Percentiles rank a stretch among this genome's conserved stretches.
Evolutionary conservation across 345 rosid species (phyloP).

Genomic region (Melaleuca quinquenervia): DNA sequence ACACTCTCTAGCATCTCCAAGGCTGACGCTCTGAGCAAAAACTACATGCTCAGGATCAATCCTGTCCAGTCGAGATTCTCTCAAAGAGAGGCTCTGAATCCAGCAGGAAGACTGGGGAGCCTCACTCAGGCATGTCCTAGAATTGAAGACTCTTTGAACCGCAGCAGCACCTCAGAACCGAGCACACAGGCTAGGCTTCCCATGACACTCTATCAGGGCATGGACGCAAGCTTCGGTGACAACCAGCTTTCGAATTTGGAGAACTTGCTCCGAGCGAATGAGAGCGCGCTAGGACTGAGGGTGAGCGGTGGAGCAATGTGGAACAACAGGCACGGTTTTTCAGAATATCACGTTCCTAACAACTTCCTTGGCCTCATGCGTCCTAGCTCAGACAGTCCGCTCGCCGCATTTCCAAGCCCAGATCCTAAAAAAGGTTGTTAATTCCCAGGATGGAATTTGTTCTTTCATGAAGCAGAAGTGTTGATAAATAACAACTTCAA

Average conservation of each 20-base stretch:
- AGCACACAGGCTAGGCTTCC: slow-evolving; percentile 21
- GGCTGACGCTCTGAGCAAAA: slow-evolving; percentile 11
- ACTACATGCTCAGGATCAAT: slow-evolving; percentile 15
- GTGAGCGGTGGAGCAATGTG: slow-evolving; percentile 28
- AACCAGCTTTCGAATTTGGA: slow-evolving; percentile 15
- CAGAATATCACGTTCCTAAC: slow-evolving; percentile 20
- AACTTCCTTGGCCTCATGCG: slow-evolving; percentile 10
- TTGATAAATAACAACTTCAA: not conserved
- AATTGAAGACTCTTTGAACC: slow-evolving; percentile 4
- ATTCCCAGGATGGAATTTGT: slow-evolving; percentile 6
- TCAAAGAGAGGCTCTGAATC: not conserved
- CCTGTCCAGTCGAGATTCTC: slow-evolving; percentile 7
- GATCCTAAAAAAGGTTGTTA: slow-evolving; percentile 5
- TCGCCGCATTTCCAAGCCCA: slow-evolving; percentile 11
- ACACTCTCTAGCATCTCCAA: slow-evolving; percentile 4
- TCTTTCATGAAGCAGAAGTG: not conserved
- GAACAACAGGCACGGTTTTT: slow-evolving; percentile 9
- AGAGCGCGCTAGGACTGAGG: slow-evolving; percentile 2
- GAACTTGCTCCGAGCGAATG: slow-evolving; percentile 9
- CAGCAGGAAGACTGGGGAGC: slow-evolving; percentile 16
- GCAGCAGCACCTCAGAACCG: slow-evolving; percentile 1
- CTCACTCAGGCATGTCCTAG: slow-evolving; percentile 9
- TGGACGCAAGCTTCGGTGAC: slow-evolving; percentile 6
- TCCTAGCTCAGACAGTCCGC: slow-evolving; percentile 17
- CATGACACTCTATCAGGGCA: slow-evolving; percentile 15